A percentile compares a stretch with the other conserved stretches of the same genome.
Conservation (phyloP, 2,329 filamentous ascomycete genomes). For the Exophiala sp. region DNA sequence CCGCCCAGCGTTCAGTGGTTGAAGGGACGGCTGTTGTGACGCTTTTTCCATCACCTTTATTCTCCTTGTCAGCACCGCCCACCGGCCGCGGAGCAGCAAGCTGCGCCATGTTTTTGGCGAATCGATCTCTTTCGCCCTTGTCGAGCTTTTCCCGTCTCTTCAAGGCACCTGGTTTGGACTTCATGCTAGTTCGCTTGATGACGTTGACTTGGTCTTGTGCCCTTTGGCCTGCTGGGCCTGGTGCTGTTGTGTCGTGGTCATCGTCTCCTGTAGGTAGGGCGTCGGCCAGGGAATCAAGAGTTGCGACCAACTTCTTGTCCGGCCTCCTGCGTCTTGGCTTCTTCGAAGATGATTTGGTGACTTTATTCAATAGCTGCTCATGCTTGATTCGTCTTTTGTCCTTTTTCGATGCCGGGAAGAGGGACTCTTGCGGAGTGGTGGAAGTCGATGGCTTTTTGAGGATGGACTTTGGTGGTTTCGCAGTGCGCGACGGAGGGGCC, state of each 20-base stretch:
- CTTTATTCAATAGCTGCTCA: constrained; percentile 71
- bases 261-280: constrained; percentile 66
- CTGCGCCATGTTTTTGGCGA: constrained; percentile 76
- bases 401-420: constrained; percentile 69
- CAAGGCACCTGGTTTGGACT: constrained; percentile 71
- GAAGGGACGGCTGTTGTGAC: constrained; percentile 28
- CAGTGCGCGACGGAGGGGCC: background rate
- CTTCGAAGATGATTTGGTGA: constrained; percentile 56
- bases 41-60: constrained; percentile 9
- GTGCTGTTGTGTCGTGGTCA: constrained; percentile 42
- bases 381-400: constrained; percentile 82
- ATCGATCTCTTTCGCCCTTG: constrained; percentile 75
- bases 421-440: constrained; percentile 1
- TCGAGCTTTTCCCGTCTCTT: constrained; percentile 81
- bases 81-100: constrained; percentile 41
- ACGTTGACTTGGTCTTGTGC: constrained; percentile 56
- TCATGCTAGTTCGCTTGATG: constrained; percentile 71
- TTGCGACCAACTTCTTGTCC: constrained; percentile 73
- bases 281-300: constrained; percentile 71
- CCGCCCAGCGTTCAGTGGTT: constrained; percentile 68
- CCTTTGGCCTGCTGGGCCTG: constrained; percentile 33
- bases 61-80: constrained; percentile 13
- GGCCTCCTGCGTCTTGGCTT: constrained; percentile 61
- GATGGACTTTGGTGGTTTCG: constrained; percentile 18
- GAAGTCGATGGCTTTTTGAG: constrained; percentile 14